These are phyloP conservation scores for Penicillium digitatum DNA, from an alignment of 2,329 filamentous ascomycete genomes.

Conservation along the genomic window DNA sequence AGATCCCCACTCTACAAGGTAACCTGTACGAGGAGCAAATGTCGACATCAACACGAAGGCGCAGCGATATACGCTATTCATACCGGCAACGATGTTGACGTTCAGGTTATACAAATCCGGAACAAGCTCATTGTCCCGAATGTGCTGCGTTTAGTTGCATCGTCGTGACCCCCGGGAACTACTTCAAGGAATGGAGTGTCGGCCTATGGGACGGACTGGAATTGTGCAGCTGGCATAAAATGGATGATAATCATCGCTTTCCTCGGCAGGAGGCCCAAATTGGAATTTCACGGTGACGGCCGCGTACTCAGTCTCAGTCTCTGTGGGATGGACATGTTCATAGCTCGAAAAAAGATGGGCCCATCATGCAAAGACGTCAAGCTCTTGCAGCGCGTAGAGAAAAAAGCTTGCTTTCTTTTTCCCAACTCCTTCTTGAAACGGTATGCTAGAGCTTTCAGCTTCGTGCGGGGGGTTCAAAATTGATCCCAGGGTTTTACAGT, in stretches of 20 bases:
- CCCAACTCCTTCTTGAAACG: background rate
- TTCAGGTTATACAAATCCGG: background rate
- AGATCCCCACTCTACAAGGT: background rate
- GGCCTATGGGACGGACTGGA: conserved; percentile 8
- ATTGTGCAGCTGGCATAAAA: conserved; percentile 4
- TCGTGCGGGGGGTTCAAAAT: background rate
- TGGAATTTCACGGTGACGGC: conserved; percentile 9
- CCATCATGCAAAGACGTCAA: too few species aligned
- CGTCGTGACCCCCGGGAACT: background rate
- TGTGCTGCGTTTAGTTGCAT: background rate
- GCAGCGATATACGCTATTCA: background rate
- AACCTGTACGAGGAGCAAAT: background rate
- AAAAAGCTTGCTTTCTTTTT: background rate
- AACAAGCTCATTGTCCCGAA: background rate
- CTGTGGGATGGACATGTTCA: background rate
- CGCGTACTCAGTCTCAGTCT: background rate
- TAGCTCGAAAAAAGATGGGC: background rate
- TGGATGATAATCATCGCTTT: conserved; percentile 11
- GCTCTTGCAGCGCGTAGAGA: background rate
- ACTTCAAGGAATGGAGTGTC: background rate
- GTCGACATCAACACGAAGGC: background rate
- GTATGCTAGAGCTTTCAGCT: background rate
- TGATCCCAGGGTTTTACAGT: conserved; percentile 11
- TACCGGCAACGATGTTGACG: background rate
- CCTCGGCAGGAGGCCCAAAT: conserved; percentile 12